Base-by-base conservation (phyloP, 768 basidiomycete genomes). In the Lactarius indigo region DNA sequence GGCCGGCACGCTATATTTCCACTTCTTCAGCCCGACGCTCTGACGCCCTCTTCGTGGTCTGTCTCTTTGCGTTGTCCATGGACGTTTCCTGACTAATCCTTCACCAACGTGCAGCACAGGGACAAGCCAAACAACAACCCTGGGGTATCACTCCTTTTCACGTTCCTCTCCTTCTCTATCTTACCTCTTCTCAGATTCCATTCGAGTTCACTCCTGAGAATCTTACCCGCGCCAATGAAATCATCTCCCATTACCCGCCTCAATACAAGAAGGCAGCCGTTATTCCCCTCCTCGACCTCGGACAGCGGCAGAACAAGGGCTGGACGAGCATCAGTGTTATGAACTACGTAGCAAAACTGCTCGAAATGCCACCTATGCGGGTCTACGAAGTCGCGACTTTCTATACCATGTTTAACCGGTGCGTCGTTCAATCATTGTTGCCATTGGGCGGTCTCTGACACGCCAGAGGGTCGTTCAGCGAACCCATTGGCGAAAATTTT, bases 341-440 rank as follows among this genome's bases (percentile, higher is more conserved):
- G 97, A 98, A 99, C 80, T 93, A 95, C 73, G 90, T 99, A 63
- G 97, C 97, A 1, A 90, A 92, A 70, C 81, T 96, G 37, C 84
- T 98, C 35, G 94, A 91, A 73, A 90, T 99, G 86, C 93, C 91
- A 12, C 92, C 93, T 61, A 98, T 99, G 97, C 91, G 97, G 12
- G 97, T 98, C 2, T 99, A 99, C 76, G 97, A 99, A 78, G 97
- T 99, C 59, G 96, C 96, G 20, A 96, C 94, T 17, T 99, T 99
- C 81, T 99, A 99, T 79, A 99, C 97, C 72, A 98, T 99, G 96
- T 98, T 98, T 84, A 99, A 98, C 82, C 86, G 96, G 93, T 93
- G 65, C 73, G 85, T 69, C 35, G 5, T n/a, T 31, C 39, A 23
- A 17, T 26, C 10, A 18, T 56, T 52, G 33, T 20, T 33, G 18